phyloP scores from a whole-genome alignment of 257 asterid genomes.

The Solanum rostratum region DNA sequence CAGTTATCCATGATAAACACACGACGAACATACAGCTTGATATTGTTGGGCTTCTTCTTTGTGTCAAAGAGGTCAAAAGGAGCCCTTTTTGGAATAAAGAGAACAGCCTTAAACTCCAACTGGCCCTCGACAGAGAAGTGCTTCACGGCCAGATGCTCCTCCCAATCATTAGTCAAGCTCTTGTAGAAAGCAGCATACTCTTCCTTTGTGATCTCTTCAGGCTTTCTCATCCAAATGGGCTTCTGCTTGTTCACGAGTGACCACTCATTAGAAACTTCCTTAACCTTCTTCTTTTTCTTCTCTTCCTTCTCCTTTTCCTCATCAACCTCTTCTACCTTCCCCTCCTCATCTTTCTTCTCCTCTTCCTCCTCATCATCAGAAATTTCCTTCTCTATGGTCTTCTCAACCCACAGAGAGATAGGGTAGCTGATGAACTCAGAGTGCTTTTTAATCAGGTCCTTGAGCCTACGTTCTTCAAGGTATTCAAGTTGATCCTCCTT shows the following conservation, averaged over 20 bases:
- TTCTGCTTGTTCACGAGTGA: conserved; percentile 55
- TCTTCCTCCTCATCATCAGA: conserved; percentile 63
- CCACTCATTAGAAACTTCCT: conserved; percentile 72
- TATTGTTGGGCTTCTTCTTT: conserved; percentile 55
- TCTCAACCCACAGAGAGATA: conserved; percentile 51
- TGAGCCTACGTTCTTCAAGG: conserved; percentile 55
- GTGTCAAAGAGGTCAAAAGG: conserved; percentile 59
- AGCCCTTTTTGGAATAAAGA: conserved; percentile 54
- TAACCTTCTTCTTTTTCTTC: conserved; percentile 51
- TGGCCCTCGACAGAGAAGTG: conserved; percentile 67
- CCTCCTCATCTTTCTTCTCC: conserved; percentile 55
- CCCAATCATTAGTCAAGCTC: conserved; percentile 57
- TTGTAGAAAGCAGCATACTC: conserved; percentile 69
- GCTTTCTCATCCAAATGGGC: conserved; percentile 66
- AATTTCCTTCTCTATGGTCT: conserved; percentile 54
- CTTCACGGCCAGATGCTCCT: conserved; percentile 58
- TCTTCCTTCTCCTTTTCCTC: conserved; percentile 49
- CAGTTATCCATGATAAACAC: conserved; percentile 63
- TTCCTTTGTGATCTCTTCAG: conserved; percentile 57
- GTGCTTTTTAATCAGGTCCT: conserved; percentile 52
- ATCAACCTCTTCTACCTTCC: conserved; percentile 51
- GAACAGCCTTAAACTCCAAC: conserved; percentile 54
- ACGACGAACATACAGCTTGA: conserved; percentile 53
- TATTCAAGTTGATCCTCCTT: conserved; percentile 69
- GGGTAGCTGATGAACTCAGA: conserved; percentile 64